phyloP scores from a whole-genome alignment of 768 basidiomycete genomes.

The Dacryopinax spathularia region DNA sequence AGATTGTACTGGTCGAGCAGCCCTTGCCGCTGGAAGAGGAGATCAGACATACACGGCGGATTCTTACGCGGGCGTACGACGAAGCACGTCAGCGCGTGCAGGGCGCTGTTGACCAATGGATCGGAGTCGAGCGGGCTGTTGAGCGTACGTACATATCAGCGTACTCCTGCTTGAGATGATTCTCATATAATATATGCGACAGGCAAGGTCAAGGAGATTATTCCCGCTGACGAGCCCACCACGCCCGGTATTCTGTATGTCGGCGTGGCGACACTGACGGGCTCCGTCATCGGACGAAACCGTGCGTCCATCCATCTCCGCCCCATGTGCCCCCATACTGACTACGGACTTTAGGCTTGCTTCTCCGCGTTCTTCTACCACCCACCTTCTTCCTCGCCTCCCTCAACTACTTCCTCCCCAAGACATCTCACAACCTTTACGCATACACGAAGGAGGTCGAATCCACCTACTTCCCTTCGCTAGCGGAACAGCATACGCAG shows the following conservation, averaged over 20 bases:
- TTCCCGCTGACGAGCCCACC: conserved; percentile 65
- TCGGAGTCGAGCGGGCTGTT: conserved; percentile 67
- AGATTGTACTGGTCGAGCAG: conserved; percentile 56
- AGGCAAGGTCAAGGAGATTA: conserved; percentile 73
- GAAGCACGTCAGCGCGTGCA: conserved; percentile 56
- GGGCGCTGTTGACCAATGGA: conserved; percentile 63
- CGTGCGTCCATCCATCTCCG: conserved; percentile 25
- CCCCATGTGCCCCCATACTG: neutral
- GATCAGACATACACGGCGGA: conserved; percentile 55
- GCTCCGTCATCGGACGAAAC: conserved; percentile 73
- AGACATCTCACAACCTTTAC: conserved; percentile 56
- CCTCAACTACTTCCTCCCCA: conserved; percentile 72
- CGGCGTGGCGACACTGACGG: conserved; percentile 74
- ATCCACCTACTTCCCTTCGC: conserved; percentile 47
- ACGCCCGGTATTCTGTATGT: conserved; percentile 86
- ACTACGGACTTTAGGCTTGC: conserved; percentile 28
- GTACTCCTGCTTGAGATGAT: too few species aligned
- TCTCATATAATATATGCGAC: too few species aligned
- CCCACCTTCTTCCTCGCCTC: conserved; percentile 57
- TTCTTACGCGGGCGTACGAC: conserved; percentile 40
- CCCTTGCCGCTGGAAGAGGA: conserved; percentile 62
- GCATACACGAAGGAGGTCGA: conserved; percentile 56
- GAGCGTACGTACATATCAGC: conserved; percentile 46
- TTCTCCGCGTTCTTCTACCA: conserved; percentile 58
- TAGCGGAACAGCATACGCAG: conserved; percentile 47